These are phyloP conservation scores for Botryosphaeria dothidea DNA, from an alignment of 2,329 filamentous ascomycete genomes.

Conservation along the genomic window DNA sequence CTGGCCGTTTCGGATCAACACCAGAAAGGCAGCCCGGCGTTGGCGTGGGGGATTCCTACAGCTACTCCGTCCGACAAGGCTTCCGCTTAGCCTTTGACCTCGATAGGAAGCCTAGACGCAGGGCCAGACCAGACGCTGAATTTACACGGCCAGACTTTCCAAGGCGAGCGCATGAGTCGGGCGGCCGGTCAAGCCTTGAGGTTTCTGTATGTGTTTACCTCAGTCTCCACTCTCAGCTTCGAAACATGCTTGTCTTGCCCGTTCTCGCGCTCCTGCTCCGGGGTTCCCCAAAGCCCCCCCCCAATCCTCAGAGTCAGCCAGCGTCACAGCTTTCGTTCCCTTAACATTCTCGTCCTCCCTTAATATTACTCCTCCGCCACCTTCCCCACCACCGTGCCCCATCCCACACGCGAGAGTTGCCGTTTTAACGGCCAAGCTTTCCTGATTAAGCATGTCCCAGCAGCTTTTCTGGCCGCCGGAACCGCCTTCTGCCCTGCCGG, in stretches of 20 bases:
- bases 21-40: background rate
- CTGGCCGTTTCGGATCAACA: background rate
- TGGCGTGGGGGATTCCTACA: background rate
- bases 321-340: background rate
- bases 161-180: background rate
- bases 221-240: background rate
- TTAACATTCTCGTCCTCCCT: background rate
- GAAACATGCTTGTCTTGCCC: background rate
- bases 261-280: background rate
- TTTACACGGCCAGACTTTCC: background rate
- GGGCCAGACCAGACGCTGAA: background rate
- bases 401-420: background rate
- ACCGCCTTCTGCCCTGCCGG: background rate
- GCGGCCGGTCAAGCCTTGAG: background rate
- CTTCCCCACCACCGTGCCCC: background rate
- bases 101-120: background rate
- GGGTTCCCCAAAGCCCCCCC: background rate
- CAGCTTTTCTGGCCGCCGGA: background rate
- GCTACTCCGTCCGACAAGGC: background rate
- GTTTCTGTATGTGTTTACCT: background rate
- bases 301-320: background rate
- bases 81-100: background rate
- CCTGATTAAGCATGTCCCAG: slow-evolving; percentile 8
- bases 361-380: background rate
- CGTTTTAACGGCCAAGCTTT: background rate